Base-by-base conservation (phyloP, 2,329 filamentous ascomycete species). In the Sporothrix globosa region DNA sequence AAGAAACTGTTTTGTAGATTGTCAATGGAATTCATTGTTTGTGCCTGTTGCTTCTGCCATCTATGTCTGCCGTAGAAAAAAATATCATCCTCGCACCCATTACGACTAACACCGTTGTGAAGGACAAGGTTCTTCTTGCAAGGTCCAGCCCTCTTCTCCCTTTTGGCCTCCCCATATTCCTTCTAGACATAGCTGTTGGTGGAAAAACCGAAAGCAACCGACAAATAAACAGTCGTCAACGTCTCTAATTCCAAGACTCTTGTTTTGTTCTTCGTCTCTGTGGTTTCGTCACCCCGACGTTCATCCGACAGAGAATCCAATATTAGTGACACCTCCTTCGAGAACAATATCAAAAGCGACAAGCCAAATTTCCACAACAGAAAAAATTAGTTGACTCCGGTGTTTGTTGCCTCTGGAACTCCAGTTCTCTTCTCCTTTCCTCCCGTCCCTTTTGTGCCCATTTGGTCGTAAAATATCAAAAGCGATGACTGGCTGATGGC, bases 21-120 rank as follows among this genome's bases (percentile, higher is more conserved):
- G 44, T 52, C 61, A 44, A 21, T 66, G 61, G 44, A 66, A 34
- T 66, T 66, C 44, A 48, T 30, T 63, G 41, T 63, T 63, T 48
- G 39, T 21, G 63, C 19, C 19, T 66, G 46, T 54, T 67, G 48
- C 13, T 46, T 67, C 52, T 67, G 21, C 27, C 21, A 50, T 66
- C 61, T 66, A n/a, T 66, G 60, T 61, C 61, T 66, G 61, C 61
- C 24, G 61, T 34, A 34, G 24, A 50, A 50, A 52, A 66, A 66
- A 46, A 66, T 34, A 34, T 9, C 61, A 66, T 72, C 72, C 72
- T 70, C 71, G 50, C 72, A 72, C 69, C 72, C 68, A 72, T 73
- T 73, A 73, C 30, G 69, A 72, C 72, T 52, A 68, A 60, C 67
- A 30, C 63, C n/a, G 21, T 44, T 61, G 39, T 24, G 34, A n/a